Evolutionary conservation across 805 yeast genomes (phyloP), one percentile per base, ranked within the genome.

Genomic region (Scheffersomyces amazonensis): DNA sequence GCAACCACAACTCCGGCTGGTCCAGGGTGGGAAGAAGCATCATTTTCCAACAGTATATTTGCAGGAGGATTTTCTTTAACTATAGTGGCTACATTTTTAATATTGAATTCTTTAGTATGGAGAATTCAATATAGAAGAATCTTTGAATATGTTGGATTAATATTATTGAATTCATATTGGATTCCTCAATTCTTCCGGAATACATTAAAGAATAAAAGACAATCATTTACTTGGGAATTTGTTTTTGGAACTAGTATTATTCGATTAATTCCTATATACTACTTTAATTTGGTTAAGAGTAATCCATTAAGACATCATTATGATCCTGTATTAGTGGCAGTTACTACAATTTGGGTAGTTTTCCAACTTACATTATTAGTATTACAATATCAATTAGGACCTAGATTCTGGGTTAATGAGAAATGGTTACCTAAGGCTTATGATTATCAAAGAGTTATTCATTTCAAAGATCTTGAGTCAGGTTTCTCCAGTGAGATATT

Each of bases 161-260:
- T 80, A 2, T 35, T 71, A 1, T 49, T 83, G 20, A 84, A 80
- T 56, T 84, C 95, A 1, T 82, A 76, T 48, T 89, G 96, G 96
- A 48, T 86, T 12, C 96, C 97, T 1, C 98, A 90, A 58, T 82
- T 87, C 31, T 81, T 80, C 49, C 71, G 96, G 55, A 87, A 88
- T 54, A 76, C 81, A 2, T 56, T 81, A 20, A 73, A 87, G 36
- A 91, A 90, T 16, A 71, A 87, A 39, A 70, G 76, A 39, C 78
- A 85, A 3, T 50, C 64, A 11, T 78, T 88, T 45, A 62, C 72
- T 25, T 86, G 95, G 90, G 78, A 75, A 43, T 90, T 85, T 49
- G 75, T 88, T n/a, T 18, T 81, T 8, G 86, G 89, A 0, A 78
- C 85, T 0, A 76, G 88, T 0, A 27, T 78, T 2, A 59, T 85